phyloP scores from a whole-genome alignment of 805 yeast genomes.

The Sungouiozyma ichnusensis region DNA sequence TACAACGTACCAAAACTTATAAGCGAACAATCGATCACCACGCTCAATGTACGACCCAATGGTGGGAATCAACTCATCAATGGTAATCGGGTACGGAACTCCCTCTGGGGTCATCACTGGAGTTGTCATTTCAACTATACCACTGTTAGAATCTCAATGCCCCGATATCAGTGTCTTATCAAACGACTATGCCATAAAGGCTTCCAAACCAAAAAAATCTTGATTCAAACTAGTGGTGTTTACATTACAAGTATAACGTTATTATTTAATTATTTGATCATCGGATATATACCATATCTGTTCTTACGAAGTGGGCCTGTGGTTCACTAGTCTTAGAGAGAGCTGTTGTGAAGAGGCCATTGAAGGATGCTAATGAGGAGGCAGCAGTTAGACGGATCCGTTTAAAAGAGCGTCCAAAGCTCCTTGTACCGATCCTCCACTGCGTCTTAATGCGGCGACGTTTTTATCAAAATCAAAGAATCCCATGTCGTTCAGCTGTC shows the following conservation, averaged over 20 bases:
- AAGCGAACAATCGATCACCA: conserved; percentile 31
- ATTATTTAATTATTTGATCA: neutral
- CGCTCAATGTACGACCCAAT: conserved; percentile 28
- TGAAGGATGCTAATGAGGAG: no score
- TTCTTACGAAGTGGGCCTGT: neutral
- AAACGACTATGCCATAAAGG: neutral
- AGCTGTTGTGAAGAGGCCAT: no score
- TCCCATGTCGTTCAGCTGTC: conserved; percentile 75
- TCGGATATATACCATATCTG: neutral
- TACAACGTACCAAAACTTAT: conserved; percentile 38
- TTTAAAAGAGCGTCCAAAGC: conserved; percentile 80
- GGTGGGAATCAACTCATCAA: conserved; percentile 26
- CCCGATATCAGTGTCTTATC: neutral
- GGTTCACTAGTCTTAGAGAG: no score
- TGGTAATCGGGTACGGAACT: conserved; percentile 33
- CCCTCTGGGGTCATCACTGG: conserved; percentile 19
- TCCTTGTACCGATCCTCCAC: conserved; percentile 96
- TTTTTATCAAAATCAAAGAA: conserved; percentile 88
- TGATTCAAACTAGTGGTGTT: neutral
- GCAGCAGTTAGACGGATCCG: conserved; percentile 45
- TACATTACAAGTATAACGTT: neutral
- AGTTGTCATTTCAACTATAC: conserved; percentile 19
- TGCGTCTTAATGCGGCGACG: conserved; percentile 82
- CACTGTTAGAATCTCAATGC: no score
- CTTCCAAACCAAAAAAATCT: no score